phyloP scores from a whole-genome alignment of 805 yeast species.

The Metschnikowia borealis region DNA sequence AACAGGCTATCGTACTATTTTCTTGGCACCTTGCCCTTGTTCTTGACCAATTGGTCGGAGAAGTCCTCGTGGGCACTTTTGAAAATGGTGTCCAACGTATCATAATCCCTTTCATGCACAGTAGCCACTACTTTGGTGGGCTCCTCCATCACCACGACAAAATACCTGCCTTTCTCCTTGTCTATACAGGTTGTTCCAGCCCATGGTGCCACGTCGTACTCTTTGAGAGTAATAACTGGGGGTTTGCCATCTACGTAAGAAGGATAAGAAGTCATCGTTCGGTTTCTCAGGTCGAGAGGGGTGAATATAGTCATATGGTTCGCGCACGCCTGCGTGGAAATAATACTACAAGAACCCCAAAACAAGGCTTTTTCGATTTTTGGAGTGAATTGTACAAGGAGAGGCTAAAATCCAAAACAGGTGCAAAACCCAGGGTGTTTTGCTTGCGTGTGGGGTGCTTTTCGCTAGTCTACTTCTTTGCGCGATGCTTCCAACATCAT shows the following conservation, averaged over 20 bases:
- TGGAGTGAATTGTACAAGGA: too few relatives aligned
- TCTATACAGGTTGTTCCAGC: constrained; percentile 50
- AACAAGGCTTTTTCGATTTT: neutral
- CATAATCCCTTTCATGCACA: constrained; percentile 34
- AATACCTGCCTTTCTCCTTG: constrained; percentile 28
- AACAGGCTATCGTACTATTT: neutral
- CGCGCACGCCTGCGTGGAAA: neutral
- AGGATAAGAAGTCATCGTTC: constrained; percentile 32
- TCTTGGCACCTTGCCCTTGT: constrained; percentile 15
- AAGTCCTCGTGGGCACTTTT: constrained; percentile 39
- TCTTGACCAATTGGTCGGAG: constrained; percentile 17
- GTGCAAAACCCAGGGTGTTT: neutral
- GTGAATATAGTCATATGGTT: neutral
- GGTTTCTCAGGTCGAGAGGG: neutral
- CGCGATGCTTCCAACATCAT: constrained; percentile 4
- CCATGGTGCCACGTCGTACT: constrained; percentile 53
- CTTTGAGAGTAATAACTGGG: constrained; percentile 41
- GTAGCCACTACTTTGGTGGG: constrained; percentile 43
- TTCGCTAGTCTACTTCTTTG: neutral
- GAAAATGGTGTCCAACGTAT: constrained; percentile 42
- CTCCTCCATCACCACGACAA: constrained; percentile 44
- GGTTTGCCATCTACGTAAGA: constrained; percentile 42
- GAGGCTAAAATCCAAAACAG: neutral
- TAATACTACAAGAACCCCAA: neutral
- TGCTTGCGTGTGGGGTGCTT: neutral